Evolutionary conservation across 352 stramenopile genomes (phyloP).

Genomic region (Globisporangium emineosum): DNA sequence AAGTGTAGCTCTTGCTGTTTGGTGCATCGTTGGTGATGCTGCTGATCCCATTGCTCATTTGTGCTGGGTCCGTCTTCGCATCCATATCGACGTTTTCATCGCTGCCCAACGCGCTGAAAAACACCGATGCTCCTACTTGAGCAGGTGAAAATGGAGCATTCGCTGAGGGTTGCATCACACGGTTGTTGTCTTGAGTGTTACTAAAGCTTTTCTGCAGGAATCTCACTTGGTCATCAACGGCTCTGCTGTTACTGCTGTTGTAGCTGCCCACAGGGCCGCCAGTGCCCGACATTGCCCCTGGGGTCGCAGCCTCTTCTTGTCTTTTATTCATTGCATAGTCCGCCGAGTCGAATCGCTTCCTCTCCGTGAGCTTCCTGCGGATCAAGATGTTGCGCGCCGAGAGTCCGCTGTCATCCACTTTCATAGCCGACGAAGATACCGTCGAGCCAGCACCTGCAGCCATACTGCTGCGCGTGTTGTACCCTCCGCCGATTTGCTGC

Average conservation of each 20-base stretch:
- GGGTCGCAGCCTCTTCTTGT: conserved; percentile 19
- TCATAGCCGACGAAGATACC: neutral
- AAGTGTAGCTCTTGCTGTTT: neutral
- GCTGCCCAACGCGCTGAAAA: conserved; percentile 39
- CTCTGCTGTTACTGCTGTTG: neutral
- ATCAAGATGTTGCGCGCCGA: conserved; percentile 82
- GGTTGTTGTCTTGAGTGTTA: neutral
- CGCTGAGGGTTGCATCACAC: neutral
- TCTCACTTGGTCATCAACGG: conserved; percentile 6
- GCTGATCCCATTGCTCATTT: neutral
- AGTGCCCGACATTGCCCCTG: neutral
- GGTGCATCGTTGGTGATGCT: neutral
- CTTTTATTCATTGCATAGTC: conserved; percentile 76
- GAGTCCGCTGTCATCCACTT: conserved; percentile 37
- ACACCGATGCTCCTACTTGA: conserved; percentile 37
- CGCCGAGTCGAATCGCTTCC: conserved; percentile 83
- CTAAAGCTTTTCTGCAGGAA: conserved; percentile 9
- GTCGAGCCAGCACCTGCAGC: neutral
- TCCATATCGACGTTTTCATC: conserved; percentile 28
- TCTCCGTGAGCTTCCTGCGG: conserved; percentile 62
- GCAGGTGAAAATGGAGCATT: conserved; percentile 27
- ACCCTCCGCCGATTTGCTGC: neutral
- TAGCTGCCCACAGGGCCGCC: neutral
- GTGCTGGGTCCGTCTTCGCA: neutral
- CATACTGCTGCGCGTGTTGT: neutral